A percentile compares a stretch with the other conserved stretches of the same genome.
phyloP scores from a whole-genome alignment of 768 basidiomycete species.

The Wakefieldia striispora region DNA sequence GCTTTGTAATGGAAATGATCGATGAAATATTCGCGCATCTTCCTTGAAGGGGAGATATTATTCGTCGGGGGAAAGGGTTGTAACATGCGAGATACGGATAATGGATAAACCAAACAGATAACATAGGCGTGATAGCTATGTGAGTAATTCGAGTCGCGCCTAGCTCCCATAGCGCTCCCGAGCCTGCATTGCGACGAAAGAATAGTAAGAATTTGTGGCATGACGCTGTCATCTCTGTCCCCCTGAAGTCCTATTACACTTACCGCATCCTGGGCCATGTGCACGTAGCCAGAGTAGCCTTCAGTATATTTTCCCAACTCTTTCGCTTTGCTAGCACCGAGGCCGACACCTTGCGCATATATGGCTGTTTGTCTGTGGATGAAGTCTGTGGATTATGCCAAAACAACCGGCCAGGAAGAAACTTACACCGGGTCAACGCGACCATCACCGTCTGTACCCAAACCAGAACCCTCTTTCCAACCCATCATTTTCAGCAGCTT shows the following conservation, averaged over 20 bases:
- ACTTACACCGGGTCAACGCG: slow-evolving; percentile 80
- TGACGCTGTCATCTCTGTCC: slow-evolving; percentile 20
- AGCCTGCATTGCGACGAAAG: slow-evolving; percentile 28
- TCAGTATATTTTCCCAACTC: slow-evolving; percentile 73
- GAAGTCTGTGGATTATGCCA: slow-evolving; percentile 7
- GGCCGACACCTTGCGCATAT: slow-evolving; percentile 83
- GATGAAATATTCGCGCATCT: neutral
- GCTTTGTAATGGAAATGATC: slow-evolving; percentile 15
- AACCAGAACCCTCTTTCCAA: slow-evolving; percentile 87
- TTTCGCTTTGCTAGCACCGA: slow-evolving; percentile 91
- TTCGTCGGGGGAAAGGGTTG: slow-evolving; percentile 14
- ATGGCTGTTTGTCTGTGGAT: slow-evolving; percentile 69
- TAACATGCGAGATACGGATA: slow-evolving; percentile 11
- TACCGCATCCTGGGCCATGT: slow-evolving; percentile 72
- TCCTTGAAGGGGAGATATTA: slow-evolving; percentile 13
- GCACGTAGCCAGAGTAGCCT: slow-evolving; percentile 66
- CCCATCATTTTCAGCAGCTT: slow-evolving; percentile 97
- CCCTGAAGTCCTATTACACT: slow-evolving; percentile 26
- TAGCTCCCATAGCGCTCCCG: slow-evolving; percentile 36
- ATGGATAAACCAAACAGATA: slow-evolving; percentile 16
- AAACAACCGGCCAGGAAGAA: neutral
- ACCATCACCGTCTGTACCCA: slow-evolving; percentile 82
- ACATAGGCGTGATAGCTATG: slow-evolving; percentile 8
- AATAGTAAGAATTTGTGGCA: slow-evolving; percentile 22
- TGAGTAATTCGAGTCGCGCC: slow-evolving; percentile 10